A percentile compares a stretch with the other conserved stretches of the same genome.
phyloP scores from a whole-genome alignment of 257 asterid species.

The Scutellaria barbata region DNA sequence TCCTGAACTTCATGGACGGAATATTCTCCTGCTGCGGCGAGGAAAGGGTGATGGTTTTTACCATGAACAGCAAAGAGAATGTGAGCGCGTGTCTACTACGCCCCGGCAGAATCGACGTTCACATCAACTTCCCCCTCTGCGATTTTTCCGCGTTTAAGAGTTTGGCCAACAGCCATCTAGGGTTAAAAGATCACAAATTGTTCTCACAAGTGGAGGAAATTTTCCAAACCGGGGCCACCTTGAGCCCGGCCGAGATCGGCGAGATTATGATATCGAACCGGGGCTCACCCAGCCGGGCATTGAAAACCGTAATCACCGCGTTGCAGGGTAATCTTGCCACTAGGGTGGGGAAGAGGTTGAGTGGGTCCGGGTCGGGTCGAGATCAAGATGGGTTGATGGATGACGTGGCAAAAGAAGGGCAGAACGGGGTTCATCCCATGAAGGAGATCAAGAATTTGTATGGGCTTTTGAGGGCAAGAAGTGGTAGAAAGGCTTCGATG shows the following conservation, averaged over 20 bases:
- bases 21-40: slow-evolving; percentile 84
- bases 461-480: slow-evolving; percentile 66
- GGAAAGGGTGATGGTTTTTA: slow-evolving; percentile 80
- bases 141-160: slow-evolving; percentile 73
- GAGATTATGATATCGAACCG: slow-evolving; percentile 91
- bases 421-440: slow-evolving; percentile 48
- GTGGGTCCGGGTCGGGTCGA: slow-evolving; percentile 55
- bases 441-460: slow-evolving; percentile 74
- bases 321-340: slow-evolving; percentile 56
- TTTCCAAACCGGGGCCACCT: slow-evolving; percentile 71
- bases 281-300: slow-evolving; percentile 80
- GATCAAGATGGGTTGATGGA: slow-evolving; percentile 43
- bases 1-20: slow-evolving; percentile 91
- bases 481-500: slow-evolving; percentile 58
- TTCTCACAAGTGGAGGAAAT: slow-evolving; percentile 80
- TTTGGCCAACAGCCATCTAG: slow-evolving; percentile 73
- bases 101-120: slow-evolving; percentile 90
- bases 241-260: slow-evolving; percentile 86
- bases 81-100: slow-evolving; percentile 66
- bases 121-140: slow-evolving; percentile 76
- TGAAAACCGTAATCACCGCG: slow-evolving; percentile 79
- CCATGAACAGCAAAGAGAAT: slow-evolving; percentile 70
- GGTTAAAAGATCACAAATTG: slow-evolving; percentile 78
- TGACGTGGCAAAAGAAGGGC: slow-evolving; percentile 56
- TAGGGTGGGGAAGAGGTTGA: slow-evolving; percentile 51